A percentile compares a stretch with the other conserved stretches of the same genome.
Conservation (phyloP, 192 early-diverging fungal species). For the Coemansia biformis region DNA sequence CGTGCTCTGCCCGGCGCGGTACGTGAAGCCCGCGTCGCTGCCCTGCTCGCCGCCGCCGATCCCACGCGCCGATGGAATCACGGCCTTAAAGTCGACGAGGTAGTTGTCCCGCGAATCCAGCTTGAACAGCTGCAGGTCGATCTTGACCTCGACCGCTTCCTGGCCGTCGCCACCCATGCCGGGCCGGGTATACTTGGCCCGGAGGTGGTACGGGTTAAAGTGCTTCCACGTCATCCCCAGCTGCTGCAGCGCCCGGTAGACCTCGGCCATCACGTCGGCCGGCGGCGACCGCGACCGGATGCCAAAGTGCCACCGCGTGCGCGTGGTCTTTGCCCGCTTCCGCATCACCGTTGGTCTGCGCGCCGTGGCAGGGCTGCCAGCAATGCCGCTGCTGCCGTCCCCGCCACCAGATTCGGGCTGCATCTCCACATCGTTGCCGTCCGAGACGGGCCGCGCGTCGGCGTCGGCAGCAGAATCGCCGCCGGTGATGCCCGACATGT, state of each 20-base stretch:
- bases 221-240: conserved; percentile 91
- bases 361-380: conserved; percentile 1
- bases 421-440: conserved; percentile 11
- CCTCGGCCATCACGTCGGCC: conserved; percentile 94
- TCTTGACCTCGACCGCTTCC: conserved; percentile 58
- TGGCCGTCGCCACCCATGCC: background rate
- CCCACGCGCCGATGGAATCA: conserved; percentile 45
- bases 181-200: conserved; percentile 58
- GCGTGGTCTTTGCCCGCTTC: conserved; percentile 48
- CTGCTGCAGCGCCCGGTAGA: conserved; percentile 87
- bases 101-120: conserved; percentile 83
- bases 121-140: conserved; percentile 93
- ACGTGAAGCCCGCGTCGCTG: conserved; percentile 14
- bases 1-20: conserved; percentile 33
- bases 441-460: no score
- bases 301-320: conserved; percentile 97
- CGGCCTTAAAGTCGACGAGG: conserved; percentile 94
- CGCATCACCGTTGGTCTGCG: conserved; percentile 32
- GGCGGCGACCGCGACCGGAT: conserved; percentile 89
- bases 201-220: conserved; percentile 81
- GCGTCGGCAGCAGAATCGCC: background rate
- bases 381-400: background rate
- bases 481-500: conserved; percentile 2
- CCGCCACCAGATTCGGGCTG: background rate
- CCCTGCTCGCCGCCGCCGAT: conserved; percentile 20